Percentiles rank a stretch among this genome's conserved stretches.
phyloP scores from a whole-genome alignment of 2,329 filamentous ascomycete genomes.

The Coleophoma eucalyptorum region DNA sequence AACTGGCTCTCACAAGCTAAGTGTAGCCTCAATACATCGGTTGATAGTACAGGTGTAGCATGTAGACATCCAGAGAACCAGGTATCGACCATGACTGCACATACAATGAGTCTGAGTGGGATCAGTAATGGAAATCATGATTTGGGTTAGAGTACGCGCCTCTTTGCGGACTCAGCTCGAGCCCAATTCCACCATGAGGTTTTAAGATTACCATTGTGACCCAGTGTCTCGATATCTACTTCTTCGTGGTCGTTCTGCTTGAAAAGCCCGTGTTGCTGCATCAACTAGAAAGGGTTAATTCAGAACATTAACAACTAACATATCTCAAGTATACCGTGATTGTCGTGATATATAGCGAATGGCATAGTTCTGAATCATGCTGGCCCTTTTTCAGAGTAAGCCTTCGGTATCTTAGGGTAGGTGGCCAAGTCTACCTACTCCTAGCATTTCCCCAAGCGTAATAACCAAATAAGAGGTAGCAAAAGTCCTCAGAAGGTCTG shows the following conservation, averaged over 20 bases:
- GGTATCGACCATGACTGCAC: conserved; percentile 17
- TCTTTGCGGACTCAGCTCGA: conserved; percentile 46
- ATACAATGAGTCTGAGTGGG: conserved; percentile 13
- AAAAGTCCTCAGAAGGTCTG: background rate
- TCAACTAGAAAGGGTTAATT: conserved; percentile 5
- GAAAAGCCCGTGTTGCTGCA: conserved; percentile 45
- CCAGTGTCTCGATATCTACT: conserved; percentile 35
- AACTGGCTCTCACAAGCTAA: conserved; percentile 15
- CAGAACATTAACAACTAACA: conserved; percentile 15
- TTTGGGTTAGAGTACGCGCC: conserved; percentile 21
- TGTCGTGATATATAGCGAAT: conserved; percentile 44
- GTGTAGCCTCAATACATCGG: conserved; percentile 12
- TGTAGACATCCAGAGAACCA: conserved; percentile 17
- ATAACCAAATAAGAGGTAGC: background rate
- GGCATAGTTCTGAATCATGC: conserved; percentile 34
- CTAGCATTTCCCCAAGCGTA: conserved; percentile 11
- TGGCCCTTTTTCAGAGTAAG: conserved; percentile 8
- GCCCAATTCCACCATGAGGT: conserved; percentile 48
- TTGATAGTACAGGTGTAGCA: conserved; percentile 13
- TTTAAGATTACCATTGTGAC: conserved; percentile 38
- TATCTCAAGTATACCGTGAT: conserved; percentile 32
- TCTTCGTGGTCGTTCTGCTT: conserved; percentile 39
- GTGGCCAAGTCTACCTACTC: conserved; percentile 6
- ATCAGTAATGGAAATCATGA: background rate
- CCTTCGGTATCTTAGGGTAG: background rate